phyloP scores from a whole-genome alignment of 2,329 filamentous ascomycete species.

The Parastagonospora avenae region DNA sequence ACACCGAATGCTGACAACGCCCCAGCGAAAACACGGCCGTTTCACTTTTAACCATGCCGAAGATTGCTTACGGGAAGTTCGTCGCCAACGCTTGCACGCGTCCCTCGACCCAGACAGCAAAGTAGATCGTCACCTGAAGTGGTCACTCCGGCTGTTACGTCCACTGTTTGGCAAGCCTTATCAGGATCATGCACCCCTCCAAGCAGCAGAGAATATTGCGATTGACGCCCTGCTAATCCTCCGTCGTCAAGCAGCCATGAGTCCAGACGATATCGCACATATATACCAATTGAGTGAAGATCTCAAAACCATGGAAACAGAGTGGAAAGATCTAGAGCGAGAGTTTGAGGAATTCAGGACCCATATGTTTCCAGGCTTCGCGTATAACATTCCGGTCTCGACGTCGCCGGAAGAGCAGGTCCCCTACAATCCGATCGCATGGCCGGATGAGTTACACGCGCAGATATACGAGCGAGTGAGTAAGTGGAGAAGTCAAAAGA shows the following conservation, averaged over 20 bases:
- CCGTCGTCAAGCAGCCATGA: constrained; percentile 31
- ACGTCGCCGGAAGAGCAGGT: constrained; percentile 1
- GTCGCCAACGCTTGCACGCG: constrained; percentile 28
- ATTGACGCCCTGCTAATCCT: constrained; percentile 22
- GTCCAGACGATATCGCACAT: constrained; percentile 12
- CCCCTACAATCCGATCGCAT: constrained; percentile 25
- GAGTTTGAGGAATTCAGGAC: constrained; percentile 17
- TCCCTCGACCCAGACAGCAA: constrained; percentile 15
- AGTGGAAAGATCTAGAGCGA: constrained; percentile 10
- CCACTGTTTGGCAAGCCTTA: constrained; percentile 28
- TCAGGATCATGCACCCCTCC: constrained; percentile 13
- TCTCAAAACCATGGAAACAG: constrained; percentile 20
- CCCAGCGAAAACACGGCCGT: constrained; percentile 11
- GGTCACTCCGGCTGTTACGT: constrained; percentile 25
- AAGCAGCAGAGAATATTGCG: constrained; percentile 25
- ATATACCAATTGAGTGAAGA: constrained; percentile 25
- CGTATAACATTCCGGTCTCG: constrained; percentile 3
- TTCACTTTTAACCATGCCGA: constrained; percentile 32
- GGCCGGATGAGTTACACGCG: constrained; percentile 23
- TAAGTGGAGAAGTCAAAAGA: constrained; percentile 29
- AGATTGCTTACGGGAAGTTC: constrained; percentile 34
- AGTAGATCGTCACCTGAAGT: constrained; percentile 22
- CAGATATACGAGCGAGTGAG: constrained; percentile 20
- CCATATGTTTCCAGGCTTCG: constrained; percentile 14
- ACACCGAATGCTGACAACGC: not conserved